These are phyloP conservation scores for Boletus rubescentipes DNA, from an alignment of 768 basidiomycete species.

Conservation along the genomic window DNA sequence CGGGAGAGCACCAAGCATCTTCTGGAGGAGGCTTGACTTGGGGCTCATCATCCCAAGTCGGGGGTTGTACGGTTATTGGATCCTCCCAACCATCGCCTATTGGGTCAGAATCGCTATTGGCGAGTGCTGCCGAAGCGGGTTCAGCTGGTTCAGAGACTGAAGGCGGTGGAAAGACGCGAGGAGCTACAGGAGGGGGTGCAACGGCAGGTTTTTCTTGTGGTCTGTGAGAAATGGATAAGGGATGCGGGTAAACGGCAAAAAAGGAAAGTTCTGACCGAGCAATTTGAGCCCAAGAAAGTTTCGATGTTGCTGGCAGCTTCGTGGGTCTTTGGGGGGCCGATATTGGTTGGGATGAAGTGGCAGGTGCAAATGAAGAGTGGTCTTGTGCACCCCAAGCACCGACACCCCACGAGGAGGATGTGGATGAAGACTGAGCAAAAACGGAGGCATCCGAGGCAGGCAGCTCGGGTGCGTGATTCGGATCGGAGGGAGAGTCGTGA, in stretches of 20 bases:
- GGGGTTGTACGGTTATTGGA: constrained; percentile 65
- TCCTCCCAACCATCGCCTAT: constrained; percentile 61
- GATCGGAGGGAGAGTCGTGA: constrained; percentile 18
- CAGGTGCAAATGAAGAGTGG: constrained; percentile 34
- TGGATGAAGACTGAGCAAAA: constrained; percentile 21
- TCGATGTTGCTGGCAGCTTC: constrained; percentile 70
- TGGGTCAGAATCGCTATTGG: constrained; percentile 35
- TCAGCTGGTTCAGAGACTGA: constrained; percentile 25
- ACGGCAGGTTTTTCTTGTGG: constrained; percentile 64
- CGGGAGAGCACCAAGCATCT: constrained; percentile 35
- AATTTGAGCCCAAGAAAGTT: constrained; percentile 85
- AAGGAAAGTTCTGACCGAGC: constrained; percentile 45
- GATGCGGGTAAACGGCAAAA: not conserved
- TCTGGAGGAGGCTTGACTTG: constrained; percentile 35
- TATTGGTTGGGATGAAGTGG: constrained; percentile 15
- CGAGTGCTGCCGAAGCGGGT: constrained; percentile 29
- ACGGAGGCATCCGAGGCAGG: constrained; percentile 8
- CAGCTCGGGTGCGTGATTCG: constrained; percentile 13
- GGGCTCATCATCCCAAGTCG: constrained; percentile 72
- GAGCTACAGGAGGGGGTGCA: constrained; percentile 32
- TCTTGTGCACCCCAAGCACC: constrained; percentile 36
- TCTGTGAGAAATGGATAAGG: constrained; percentile 34
- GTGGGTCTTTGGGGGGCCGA: constrained; percentile 26
- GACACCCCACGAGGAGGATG: constrained; percentile 36
- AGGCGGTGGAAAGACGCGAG: constrained; percentile 4